A percentile compares a stretch with the other conserved stretches of the same genome.
phyloP scores from a whole-genome alignment of 2,329 filamentous ascomycete genomes.

The Ceratocystis smalleyi region DNA sequence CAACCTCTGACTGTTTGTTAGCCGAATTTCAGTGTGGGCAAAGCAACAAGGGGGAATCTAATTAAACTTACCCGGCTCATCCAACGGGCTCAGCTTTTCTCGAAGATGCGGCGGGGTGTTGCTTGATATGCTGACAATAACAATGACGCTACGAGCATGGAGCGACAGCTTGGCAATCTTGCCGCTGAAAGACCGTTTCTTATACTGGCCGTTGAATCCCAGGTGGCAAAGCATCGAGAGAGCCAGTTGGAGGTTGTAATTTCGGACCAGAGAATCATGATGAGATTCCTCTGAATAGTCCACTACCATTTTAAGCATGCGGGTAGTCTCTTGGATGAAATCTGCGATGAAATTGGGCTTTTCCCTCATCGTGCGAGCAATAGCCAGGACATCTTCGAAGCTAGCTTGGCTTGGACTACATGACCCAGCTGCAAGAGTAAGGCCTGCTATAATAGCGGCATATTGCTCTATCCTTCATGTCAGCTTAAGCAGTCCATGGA shows the following conservation, averaged over 20 bases:
- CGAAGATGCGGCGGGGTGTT: slow-evolving; percentile 39
- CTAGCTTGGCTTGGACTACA: slow-evolving; percentile 33
- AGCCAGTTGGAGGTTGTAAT: slow-evolving; percentile 56
- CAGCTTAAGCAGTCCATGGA: not conserved
- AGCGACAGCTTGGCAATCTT: slow-evolving; percentile 63
- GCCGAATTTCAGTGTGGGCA: not conserved
- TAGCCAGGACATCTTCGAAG: slow-evolving; percentile 57
- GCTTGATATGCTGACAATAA: slow-evolving; percentile 48
- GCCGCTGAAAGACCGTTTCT: slow-evolving; percentile 47
- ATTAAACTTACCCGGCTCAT: slow-evolving; percentile 36
- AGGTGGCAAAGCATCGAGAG: slow-evolving; percentile 67
- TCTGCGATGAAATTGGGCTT: slow-evolving; percentile 38
- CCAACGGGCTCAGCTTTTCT: slow-evolving; percentile 42
- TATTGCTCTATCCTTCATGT: slow-evolving; percentile 31
- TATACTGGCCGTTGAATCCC: slow-evolving; percentile 51
- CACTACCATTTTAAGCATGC: slow-evolving; percentile 54
- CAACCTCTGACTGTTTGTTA: slow-evolving; percentile 39
- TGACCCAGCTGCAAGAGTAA: slow-evolving; percentile 38
- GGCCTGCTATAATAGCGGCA: slow-evolving; percentile 42
- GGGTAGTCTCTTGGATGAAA: slow-evolving; percentile 51
- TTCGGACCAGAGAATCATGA: slow-evolving; percentile 57
- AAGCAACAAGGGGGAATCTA: not conserved
- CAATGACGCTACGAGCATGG: slow-evolving; percentile 56
- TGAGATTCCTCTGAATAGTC: slow-evolving; percentile 68
- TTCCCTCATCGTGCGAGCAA: slow-evolving; percentile 38